Evolutionary conservation across 2,329 filamentous ascomycete species (phyloP).

Genomic region (Alternaria sp.): DNA sequence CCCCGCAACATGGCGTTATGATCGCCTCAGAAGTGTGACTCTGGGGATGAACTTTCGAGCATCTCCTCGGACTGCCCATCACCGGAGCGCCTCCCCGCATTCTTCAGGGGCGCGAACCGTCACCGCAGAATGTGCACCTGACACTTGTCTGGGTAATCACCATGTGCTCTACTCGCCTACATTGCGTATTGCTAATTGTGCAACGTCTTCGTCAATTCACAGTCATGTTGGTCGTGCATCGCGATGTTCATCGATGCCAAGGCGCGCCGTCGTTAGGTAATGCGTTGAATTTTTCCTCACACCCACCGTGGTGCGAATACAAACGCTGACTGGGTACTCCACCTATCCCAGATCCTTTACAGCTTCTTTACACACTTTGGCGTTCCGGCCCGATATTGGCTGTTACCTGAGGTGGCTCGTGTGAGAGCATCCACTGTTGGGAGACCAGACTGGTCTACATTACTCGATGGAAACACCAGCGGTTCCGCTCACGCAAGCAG

Average conservation of each 20-base stretch:
- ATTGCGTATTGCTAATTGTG: slow-evolving; percentile 32
- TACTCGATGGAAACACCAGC: slow-evolving; percentile 33
- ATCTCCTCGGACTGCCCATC: slow-evolving; percentile 43
- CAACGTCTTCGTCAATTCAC: slow-evolving; percentile 23
- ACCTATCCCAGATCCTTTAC: slow-evolving; percentile 32
- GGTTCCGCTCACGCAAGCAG: slow-evolving; percentile 12
- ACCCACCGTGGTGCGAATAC: slow-evolving; percentile 26
- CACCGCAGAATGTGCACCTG: slow-evolving; percentile 1
- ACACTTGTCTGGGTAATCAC: slow-evolving; percentile 14
- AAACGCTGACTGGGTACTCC: slow-evolving; percentile 31
- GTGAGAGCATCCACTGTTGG: slow-evolving; percentile 40
- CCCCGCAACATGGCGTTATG: slow-evolving; percentile 41
- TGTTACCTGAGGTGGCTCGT: slow-evolving; percentile 21
- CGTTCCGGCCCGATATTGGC: slow-evolving; percentile 25
- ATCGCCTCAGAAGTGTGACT: slow-evolving; percentile 21
- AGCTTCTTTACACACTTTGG: slow-evolving; percentile 35
- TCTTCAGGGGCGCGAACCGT: slow-evolving; percentile 14
- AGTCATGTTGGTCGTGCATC: slow-evolving; percentile 24
- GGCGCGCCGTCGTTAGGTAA: slow-evolving; percentile 39
- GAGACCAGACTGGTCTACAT: slow-evolving; percentile 39
- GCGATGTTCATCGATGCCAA: slow-evolving; percentile 36
- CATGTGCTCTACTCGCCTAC: background rate
- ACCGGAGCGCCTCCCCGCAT: slow-evolving; percentile 14
- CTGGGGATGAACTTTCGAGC: slow-evolving; percentile 27
- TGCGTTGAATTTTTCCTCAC: slow-evolving; percentile 36